Percentiles rank a stretch among this genome's conserved stretches.
Evolutionary conservation across 2,329 filamentous ascomycete species (phyloP).

Genomic region (Fusarium paranaense): DNA sequence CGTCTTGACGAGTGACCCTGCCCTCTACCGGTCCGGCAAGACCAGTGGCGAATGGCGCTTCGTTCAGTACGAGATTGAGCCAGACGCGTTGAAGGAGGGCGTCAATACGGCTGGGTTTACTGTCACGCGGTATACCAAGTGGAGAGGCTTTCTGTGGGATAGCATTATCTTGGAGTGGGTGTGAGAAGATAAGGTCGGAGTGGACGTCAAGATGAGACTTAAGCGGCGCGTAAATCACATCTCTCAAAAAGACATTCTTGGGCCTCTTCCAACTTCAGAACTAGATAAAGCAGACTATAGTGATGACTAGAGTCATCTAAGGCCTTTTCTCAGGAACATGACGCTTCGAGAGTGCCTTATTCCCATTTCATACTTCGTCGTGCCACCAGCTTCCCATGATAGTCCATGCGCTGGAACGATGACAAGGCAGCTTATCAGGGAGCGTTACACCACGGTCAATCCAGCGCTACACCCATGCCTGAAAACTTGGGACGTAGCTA

Average conservation of each 20-base stretch:
- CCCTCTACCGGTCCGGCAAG: slow-evolving; percentile 17
- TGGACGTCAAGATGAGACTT: not conserved
- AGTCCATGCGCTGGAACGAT: no score
- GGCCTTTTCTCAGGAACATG: not conserved
- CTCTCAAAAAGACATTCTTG: not conserved
- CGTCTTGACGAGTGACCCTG: slow-evolving; percentile 11
- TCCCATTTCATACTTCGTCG: no score
- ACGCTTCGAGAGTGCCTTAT: no score
- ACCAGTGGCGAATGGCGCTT: slow-evolving; percentile 25
- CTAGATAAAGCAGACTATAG: not conserved
- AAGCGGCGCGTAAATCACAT: not conserved
- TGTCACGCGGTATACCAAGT: slow-evolving; percentile 21
- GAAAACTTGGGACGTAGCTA: no score
- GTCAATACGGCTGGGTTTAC: slow-evolving; percentile 17
- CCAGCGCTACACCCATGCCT: no score
- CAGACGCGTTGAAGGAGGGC: slow-evolving; percentile 5
- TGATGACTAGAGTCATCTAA: not conserved
- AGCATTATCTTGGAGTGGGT: slow-evolving; percentile 21
- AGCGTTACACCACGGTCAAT: no score
- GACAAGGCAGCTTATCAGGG: no score
- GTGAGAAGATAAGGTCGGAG: not conserved
- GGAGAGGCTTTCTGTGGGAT: slow-evolving; percentile 27
- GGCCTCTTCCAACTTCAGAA: not conserved
- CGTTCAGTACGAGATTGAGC: slow-evolving; percentile 14
- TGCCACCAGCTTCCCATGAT: no score